Evolutionary conservation across 768 basidiomycete genomes (phyloP).

Genomic region (Leccinellum albellum): DNA sequence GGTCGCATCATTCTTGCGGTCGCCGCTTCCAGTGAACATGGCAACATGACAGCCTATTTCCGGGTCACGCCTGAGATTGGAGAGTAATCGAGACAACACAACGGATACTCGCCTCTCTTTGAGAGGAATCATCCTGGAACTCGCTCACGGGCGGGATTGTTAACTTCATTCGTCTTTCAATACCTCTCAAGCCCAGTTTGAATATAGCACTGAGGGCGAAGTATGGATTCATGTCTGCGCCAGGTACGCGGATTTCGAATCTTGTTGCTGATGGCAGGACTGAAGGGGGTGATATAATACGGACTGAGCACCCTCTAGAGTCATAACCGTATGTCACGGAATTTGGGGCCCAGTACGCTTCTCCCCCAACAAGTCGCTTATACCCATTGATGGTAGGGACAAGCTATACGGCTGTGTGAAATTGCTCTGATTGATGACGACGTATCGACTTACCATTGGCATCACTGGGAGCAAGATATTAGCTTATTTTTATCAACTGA

Average conservation of each 20-base stretch:
- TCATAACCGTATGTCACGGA: constrained; percentile 95
- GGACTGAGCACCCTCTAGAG: constrained; percentile 86
- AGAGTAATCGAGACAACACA: background rate
- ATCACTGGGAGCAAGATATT: constrained; percentile 50
- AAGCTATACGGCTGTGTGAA: constrained; percentile 39
- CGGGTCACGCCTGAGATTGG: background rate
- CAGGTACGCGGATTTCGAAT: constrained; percentile 91
- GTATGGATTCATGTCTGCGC: constrained; percentile 96
- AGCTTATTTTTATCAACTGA: background rate
- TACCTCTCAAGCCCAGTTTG: constrained; percentile 81
- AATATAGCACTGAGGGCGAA: constrained; percentile 87
- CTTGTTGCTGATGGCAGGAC: constrained; percentile 79
- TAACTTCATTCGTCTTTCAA: constrained; percentile 68
- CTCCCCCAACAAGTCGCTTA: constrained; percentile 92
- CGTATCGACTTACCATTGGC: constrained; percentile 60
- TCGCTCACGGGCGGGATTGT: constrained; percentile 64
- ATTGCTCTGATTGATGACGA: background rate
- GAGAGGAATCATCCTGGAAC: constrained; percentile 36
- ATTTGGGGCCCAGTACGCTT: constrained; percentile 93
- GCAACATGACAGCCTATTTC: constrained; percentile 67
- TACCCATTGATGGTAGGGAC: constrained; percentile 95
- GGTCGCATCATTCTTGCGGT: constrained; percentile 75
- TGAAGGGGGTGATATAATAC: constrained; percentile 89
- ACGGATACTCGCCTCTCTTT: constrained; percentile 53
- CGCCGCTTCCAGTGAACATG: constrained; percentile 75